Evolutionary conservation across 2,329 filamentous ascomycete genomes (phyloP), one percentile per base, ranked within the genome.

Genomic region (Dactylellina drechsleri): DNA sequence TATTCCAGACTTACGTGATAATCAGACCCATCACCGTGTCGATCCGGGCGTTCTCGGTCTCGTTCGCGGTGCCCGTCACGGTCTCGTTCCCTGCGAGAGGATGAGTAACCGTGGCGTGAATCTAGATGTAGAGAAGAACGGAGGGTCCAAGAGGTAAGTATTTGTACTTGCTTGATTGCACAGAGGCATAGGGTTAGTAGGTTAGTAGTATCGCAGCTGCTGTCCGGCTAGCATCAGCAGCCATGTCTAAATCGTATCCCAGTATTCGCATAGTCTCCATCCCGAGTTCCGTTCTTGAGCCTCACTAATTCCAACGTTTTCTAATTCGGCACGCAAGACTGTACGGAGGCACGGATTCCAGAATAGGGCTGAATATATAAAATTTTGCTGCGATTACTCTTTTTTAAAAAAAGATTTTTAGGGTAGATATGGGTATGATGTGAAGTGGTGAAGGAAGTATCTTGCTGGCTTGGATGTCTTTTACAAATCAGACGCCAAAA

Each of bases 401-500:
- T 36, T 3, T 36, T 23, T 23, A 23, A 23, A 23, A 36, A 36
- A 36, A 36, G 31, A 7, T 36, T 36, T 36, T 36, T 36, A 73
- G 68, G 60, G 61, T 45, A 66, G 26, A 49, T 36, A 56, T 56
- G 50, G 53, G 50, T 31, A 62, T 20, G 45, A 60, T 53, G 47
- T 12, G 49, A 20, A 31, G 49, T 57, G 50, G 61, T 62, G 67
- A 67, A 62, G 62, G 52, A 50, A 64, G 43, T 62, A 67, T 67
- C 62, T 74, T 74, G 70, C 70, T 74, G 61, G 68, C 61, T 74
- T 67, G 62, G 70, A 74, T 74, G 70, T 67, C 70, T 49, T 65
- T 74, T 67, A 74, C 70, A 74, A 74, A 74, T 74, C 70, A 74
- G 70, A 74, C 70, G 70, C 70, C 70, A 74, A 74, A 74, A 74